Evolutionary conservation across 2,329 filamentous ascomycete genomes (phyloP).

Genomic region (Cytospora chrysosperma): DNA sequence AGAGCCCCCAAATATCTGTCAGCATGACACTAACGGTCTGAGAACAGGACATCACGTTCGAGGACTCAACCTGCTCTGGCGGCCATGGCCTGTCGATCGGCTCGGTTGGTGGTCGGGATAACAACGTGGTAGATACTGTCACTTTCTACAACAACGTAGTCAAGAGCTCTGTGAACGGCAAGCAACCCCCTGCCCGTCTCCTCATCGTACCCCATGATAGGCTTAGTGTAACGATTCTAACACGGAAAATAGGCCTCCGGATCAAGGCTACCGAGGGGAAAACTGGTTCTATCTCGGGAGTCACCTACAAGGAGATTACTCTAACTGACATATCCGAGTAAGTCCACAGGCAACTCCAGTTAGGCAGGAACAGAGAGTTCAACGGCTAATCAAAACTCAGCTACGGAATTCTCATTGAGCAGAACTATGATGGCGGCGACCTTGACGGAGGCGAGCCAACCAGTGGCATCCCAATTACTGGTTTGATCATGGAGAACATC

Average conservation of each 20-base stretch:
- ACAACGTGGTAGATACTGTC: constrained; percentile 53
- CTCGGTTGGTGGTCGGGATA: constrained; percentile 51
- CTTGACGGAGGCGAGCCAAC: constrained; percentile 19
- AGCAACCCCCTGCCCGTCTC: not conserved
- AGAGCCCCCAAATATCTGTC: too few relatives aligned
- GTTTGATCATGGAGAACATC: constrained; percentile 15
- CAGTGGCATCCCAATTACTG: constrained; percentile 23
- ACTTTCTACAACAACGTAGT: constrained; percentile 48
- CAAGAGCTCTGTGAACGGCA: constrained; percentile 52
- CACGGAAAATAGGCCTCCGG: constrained; percentile 12
- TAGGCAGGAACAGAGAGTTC: too few relatives aligned
- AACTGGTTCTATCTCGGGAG: constrained; percentile 19
- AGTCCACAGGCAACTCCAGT: not conserved
- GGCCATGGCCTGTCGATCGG: constrained; percentile 57
- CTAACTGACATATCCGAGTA: constrained; percentile 21
- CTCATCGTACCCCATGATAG: too few relatives aligned
- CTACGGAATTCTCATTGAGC: constrained; percentile 25
- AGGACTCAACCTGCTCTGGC: constrained; percentile 44
- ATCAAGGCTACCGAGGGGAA: constrained; percentile 22
- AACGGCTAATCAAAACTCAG: constrained; percentile 1
- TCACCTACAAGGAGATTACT: constrained; percentile 23
- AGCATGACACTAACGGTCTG: not conserved
- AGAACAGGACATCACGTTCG: constrained; percentile 36
- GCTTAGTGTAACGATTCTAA: not conserved
- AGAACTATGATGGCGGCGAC: constrained; percentile 24